A percentile compares a stretch with the other conserved stretches of the same genome.
phyloP scores from a whole-genome alignment of 2,329 filamentous ascomycete species.

The Penicillium sp. region DNA sequence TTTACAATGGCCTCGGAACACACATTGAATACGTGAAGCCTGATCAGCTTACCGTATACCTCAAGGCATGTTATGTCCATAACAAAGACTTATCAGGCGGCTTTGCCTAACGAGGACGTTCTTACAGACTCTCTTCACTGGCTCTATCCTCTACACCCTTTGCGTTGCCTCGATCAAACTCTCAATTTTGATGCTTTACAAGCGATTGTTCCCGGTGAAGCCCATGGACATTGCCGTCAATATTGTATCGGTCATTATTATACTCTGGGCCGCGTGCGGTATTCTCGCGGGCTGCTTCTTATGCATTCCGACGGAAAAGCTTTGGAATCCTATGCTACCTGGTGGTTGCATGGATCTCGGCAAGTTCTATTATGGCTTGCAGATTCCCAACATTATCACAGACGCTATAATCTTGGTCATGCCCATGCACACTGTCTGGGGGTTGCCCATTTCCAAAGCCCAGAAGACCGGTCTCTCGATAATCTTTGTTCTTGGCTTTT shows the following conservation, averaged over 20 bases:
- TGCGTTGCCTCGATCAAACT: conserved; percentile 35
- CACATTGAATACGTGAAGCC: conserved; percentile 26
- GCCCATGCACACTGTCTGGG: conserved; percentile 34
- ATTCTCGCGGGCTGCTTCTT: conserved; percentile 31
- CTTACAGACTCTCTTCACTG: conserved; percentile 28
- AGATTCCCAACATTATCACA: conserved; percentile 36
- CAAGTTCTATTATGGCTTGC: conserved; percentile 35
- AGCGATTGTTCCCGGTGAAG: conserved; percentile 30
- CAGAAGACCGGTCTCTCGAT: conserved; percentile 30
- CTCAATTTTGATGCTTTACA: conserved; percentile 36
- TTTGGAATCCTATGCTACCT: conserved; percentile 29
- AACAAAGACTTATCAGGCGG: not conserved
- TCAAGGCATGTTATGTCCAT: conserved; percentile 23
- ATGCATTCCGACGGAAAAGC: conserved; percentile 32
- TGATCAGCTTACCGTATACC: conserved; percentile 25
- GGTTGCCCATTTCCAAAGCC: conserved; percentile 27
- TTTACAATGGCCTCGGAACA: conserved; percentile 31
- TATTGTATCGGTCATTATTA: conserved; percentile 26
- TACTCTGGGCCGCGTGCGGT: conserved; percentile 31
- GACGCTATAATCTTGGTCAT: conserved; percentile 36
- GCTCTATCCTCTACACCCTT: conserved; percentile 30
- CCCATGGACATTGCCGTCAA: conserved; percentile 29
- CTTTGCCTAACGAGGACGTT: not conserved
- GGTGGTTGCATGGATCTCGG: conserved; percentile 33
- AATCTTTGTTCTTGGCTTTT: conserved; percentile 34